Conservation (phyloP, 2,329 filamentous ascomycete genomes). For the Verticillium longisporum region DNA sequence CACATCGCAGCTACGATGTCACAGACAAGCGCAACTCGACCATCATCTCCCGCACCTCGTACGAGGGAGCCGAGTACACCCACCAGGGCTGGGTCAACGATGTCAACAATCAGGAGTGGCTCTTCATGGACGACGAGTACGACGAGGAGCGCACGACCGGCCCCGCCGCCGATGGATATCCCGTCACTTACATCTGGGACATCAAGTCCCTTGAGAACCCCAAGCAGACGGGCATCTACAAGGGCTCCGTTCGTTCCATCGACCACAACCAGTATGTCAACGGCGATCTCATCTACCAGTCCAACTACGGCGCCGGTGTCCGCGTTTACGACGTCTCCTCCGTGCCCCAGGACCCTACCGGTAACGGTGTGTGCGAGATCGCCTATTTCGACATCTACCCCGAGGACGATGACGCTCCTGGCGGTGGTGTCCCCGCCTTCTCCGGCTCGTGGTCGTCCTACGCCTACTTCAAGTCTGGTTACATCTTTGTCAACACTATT, state of each 20-base stretch:
- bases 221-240: constrained; percentile 30
- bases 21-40: constrained; percentile 35
- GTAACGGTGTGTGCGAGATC: constrained; percentile 29
- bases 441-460: constrained; percentile 5
- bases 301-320: constrained; percentile 34
- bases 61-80: constrained; percentile 44
- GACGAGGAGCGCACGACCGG: constrained; percentile 32
- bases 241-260: constrained; percentile 16
- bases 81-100: constrained; percentile 52
- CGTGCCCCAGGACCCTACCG: constrained; percentile 22
- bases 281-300: constrained; percentile 31
- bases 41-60: constrained; percentile 43
- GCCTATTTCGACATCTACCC: constrained; percentile 38
- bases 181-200: constrained; percentile 40
- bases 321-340: constrained; percentile 21
- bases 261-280: constrained; percentile 31
- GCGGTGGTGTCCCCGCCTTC: constrained; percentile 9
- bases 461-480: constrained; percentile 7
- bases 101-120: constrained; percentile 28
- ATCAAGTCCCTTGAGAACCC: constrained; percentile 30
- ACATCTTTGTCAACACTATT: constrained; percentile 9
- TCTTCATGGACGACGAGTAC: constrained; percentile 40
- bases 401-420: constrained; percentile 11
- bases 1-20: constrained; percentile 30
- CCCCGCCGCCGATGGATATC: constrained; percentile 28